Evolutionary conservation across 805 yeast genomes (phyloP).

Genomic region (Candida peoriensis): DNA sequence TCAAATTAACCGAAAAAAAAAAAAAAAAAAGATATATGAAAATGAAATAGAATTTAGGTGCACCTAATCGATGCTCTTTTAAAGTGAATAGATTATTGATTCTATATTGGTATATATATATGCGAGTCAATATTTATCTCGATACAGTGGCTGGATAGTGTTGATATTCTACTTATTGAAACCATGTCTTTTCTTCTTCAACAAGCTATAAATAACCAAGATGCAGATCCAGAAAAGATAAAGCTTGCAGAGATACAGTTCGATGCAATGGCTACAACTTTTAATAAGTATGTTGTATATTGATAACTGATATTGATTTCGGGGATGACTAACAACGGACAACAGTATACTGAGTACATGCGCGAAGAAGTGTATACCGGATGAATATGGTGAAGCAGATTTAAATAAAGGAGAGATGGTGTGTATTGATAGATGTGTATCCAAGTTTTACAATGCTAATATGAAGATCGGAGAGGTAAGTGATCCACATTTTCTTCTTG

Average conservation of each 20-base stretch:
- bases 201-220: slow-evolving; percentile 38
- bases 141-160: too few species aligned
- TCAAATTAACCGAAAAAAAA: too few species aligned
- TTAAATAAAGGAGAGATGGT: slow-evolving; percentile 77
- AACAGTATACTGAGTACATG: slow-evolving; percentile 55
- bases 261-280: slow-evolving; percentile 55
- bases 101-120: too few species aligned
- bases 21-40: too few species aligned
- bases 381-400: slow-evolving; percentile 81
- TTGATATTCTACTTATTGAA: too few species aligned
- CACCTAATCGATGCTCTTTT: too few species aligned
- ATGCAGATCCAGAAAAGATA: slow-evolving; percentile 55
- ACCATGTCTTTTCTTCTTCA: slow-evolving; percentile 60
- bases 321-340: slow-evolving; percentile 8
- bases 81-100: too few species aligned
- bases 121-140: too few species aligned
- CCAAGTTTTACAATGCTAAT: slow-evolving; percentile 76
- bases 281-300: slow-evolving; percentile 32
- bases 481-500: neutral
- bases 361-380: slow-evolving; percentile 72
- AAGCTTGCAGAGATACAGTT: slow-evolving; percentile 64
- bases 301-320: neutral
- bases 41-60: too few species aligned
- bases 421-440: slow-evolving; percentile 83
- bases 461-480: slow-evolving; percentile 48